Conservation (phyloP, 805 yeast genomes). For the Monosporozyma siamensis region DNA sequence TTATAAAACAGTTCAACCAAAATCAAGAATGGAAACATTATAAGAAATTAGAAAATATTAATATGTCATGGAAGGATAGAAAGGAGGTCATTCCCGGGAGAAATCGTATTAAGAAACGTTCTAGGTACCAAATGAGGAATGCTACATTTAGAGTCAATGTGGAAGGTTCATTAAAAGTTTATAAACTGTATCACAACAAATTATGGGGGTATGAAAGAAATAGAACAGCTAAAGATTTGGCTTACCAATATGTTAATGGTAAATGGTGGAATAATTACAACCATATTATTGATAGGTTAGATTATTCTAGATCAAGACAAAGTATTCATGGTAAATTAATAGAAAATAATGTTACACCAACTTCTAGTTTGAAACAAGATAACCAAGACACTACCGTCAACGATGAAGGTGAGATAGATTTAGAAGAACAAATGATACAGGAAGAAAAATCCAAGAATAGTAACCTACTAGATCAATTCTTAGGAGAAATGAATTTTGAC, state of each 20-base stretch:
- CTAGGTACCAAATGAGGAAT: constrained; percentile 27
- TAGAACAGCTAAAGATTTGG: constrained; percentile 51
- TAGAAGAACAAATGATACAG: constrained; percentile 28
- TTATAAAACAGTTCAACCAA: constrained; percentile 27
- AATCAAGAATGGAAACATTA: constrained; percentile 33
- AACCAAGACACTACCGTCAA: not conserved
- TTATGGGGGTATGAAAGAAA: constrained; percentile 86
- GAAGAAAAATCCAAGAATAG: constrained; percentile 38
- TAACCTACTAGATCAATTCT: constrained; percentile 39
- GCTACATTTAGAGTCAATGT: constrained; percentile 58
- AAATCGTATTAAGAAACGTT: constrained; percentile 46
- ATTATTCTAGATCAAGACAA: constrained; percentile 23
- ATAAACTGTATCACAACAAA: constrained; percentile 62
- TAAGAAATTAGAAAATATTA: constrained; percentile 32
- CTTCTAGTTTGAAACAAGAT: not conserved
- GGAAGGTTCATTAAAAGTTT: constrained; percentile 46
- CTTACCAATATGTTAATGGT: constrained; percentile 50
- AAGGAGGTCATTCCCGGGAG: constrained; percentile 48
- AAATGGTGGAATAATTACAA: constrained; percentile 75
- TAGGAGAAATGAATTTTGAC: constrained; percentile 44
- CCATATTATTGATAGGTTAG: constrained; percentile 60
- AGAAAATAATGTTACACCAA: not conserved
- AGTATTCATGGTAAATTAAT: constrained; percentile 3
- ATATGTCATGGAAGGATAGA: constrained; percentile 35
- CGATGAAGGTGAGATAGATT: constrained; percentile 21